phyloP scores from a whole-genome alignment of 148 eudicot species.

The Pharnaceum exiguum region DNA sequence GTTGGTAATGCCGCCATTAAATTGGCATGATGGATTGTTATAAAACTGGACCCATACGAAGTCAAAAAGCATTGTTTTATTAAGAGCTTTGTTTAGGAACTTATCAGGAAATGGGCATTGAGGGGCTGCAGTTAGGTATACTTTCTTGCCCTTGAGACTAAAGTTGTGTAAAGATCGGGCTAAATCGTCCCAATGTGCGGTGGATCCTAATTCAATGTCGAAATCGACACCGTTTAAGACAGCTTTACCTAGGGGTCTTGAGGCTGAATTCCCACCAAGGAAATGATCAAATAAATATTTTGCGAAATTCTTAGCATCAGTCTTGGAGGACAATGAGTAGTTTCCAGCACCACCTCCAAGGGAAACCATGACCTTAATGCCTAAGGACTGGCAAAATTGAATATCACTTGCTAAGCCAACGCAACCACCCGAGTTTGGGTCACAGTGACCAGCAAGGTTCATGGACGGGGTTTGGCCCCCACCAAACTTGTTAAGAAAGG shows the following conservation, averaged over 20 bases:
- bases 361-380: conserved; percentile 31
- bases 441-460: conserved; percentile 27
- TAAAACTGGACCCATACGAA: conserved; percentile 24
- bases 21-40: conserved; percentile 24
- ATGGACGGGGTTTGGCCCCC: conserved; percentile 16
- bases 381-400: conserved; percentile 17
- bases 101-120: conserved; percentile 28
- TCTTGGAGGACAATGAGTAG: conserved; percentile 19
- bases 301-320: conserved; percentile 19
- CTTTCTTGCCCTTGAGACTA: not conserved
- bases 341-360: conserved; percentile 28
- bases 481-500: conserved; percentile 25
- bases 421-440: conserved; percentile 15
- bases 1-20: not conserved
- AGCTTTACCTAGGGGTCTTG: conserved; percentile 21
- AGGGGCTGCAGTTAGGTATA: conserved; percentile 26
- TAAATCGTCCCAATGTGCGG: conserved; percentile 6
- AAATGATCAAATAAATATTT: conserved; percentile 18
- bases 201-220: conserved; percentile 16
- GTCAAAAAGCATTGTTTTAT: conserved; percentile 22
- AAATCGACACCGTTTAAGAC: conserved; percentile 29
- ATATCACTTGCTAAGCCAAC: conserved; percentile 17
- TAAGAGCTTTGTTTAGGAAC: conserved; percentile 1
- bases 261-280: conserved; percentile 10
- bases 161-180: not conserved